Base-by-base conservation (phyloP, 1,139 yeast genomes). In the Blastobotrys serpentis region DNA sequence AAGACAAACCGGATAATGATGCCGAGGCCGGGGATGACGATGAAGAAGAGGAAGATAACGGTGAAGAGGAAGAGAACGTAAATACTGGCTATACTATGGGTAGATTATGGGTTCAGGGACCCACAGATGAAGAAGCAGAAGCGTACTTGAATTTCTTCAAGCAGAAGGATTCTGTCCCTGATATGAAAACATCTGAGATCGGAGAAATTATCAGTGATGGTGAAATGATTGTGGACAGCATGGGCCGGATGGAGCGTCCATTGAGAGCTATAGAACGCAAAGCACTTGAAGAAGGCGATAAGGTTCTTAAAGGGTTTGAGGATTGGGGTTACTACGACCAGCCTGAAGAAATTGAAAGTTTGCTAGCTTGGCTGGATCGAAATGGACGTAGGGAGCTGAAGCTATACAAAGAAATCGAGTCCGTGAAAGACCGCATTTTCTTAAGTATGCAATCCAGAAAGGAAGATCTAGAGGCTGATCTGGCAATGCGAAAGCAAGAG, bases 31-130 rank as follows among this genome's bases (percentile, higher is more conserved):
- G 65, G 14, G 65, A 64, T 5, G 69, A 64, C 2, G 75, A 71
- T 2, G 70, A 65, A 1, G 72, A 70, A 8, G 68, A 62, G 1
- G 67, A 61, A 10, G 67, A 71, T 2, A 70, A 65, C 1, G 72
- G 69, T 8, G 68, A 62, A 1, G 67, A 61, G 10, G 67, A 61
- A 10, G 70, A 67, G 6, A 73, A 71, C 11, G 69, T 68, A 22
- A 77, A 74, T 34, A 86, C 82, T 51, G 83, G 86, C 0, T 86
- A 83, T 62, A 72, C 85, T 42, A 86, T 89, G 85, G 98, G 98
- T 5, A 74, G 88, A 50, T 65, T 92, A 33, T 90, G 97, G 95
- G 78, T 92, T 2, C 98, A 90, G 67, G 99, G 99, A 0, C 98
- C 98, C 1, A 72, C 81, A 2, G 72, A 73, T 18, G 84, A 79